Evolutionary conservation across 441 rosid species (phyloP).

Genomic region (Hura crepitans): DNA sequence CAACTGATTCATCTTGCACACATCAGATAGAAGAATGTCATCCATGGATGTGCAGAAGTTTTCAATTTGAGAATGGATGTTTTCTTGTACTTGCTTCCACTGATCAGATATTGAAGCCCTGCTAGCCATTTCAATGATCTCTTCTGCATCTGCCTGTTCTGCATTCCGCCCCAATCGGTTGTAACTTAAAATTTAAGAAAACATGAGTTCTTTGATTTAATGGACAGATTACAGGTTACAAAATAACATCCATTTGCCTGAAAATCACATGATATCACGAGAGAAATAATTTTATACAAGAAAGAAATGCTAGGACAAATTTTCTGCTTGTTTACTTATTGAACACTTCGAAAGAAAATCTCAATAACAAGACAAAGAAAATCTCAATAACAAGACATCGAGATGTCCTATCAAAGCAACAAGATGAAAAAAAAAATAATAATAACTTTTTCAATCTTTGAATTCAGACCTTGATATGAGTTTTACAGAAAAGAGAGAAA

Average conservation of each 20-base stretch:
- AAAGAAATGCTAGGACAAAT: background rate
- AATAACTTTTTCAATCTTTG: no score
- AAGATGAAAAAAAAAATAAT: no score
- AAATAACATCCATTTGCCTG: background rate
- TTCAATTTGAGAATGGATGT: constrained; percentile 57
- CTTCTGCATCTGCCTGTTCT: constrained; percentile 71
- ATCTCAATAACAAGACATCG: no score
- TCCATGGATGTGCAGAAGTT: constrained; percentile 57
- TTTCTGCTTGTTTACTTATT: background rate
- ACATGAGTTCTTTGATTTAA: constrained; percentile 12
- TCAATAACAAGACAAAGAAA: no score
- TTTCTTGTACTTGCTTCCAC: constrained; percentile 75
- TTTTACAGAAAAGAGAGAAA: no score
- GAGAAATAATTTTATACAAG: background rate
- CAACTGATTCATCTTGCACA: constrained; percentile 18
- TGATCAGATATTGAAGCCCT: constrained; percentile 69
- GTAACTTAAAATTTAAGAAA: constrained; percentile 41
- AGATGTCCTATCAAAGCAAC: no score
- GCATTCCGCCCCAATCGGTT: constrained; percentile 69
- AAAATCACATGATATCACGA: constrained; percentile 7
- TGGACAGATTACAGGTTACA: background rate
- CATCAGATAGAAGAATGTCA: constrained; percentile 49
- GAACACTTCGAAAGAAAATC: background rate
- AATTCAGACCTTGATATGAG: no score
- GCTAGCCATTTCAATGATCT: constrained; percentile 71